phyloP scores from a whole-genome alignment of 2,329 filamentous ascomycete genomes.

The Trichoderma guizhouense region DNA sequence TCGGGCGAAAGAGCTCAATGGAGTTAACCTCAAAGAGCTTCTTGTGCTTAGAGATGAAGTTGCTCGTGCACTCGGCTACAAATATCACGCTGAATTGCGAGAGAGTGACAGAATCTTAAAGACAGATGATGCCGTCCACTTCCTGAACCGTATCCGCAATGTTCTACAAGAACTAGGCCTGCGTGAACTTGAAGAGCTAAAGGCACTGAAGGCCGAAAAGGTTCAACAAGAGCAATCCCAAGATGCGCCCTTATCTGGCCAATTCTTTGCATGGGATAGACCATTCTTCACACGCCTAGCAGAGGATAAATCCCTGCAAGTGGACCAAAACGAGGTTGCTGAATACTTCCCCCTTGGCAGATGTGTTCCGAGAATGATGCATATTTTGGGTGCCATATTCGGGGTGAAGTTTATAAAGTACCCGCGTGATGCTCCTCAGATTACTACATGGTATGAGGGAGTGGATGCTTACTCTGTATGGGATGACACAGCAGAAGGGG shows the following conservation, averaged over 20 bases:
- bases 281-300: slow-evolving; percentile 71
- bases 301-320: slow-evolving; percentile 68
- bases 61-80: slow-evolving; percentile 67
- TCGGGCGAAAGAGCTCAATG: slow-evolving; percentile 59
- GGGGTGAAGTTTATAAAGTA: slow-evolving; percentile 56
- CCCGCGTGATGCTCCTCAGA: slow-evolving; percentile 49
- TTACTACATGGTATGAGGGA: slow-evolving; percentile 72
- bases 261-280: slow-evolving; percentile 70
- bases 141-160: not conserved
- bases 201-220: not conserved
- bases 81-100: slow-evolving; percentile 31
- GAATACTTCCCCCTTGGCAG: slow-evolving; percentile 71
- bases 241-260: not conserved
- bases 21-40: slow-evolving; percentile 64
- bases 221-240: not conserved
- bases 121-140: slow-evolving; percentile 2
- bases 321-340: slow-evolving; percentile 69
- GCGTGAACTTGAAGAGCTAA: not conserved
- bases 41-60: slow-evolving; percentile 68
- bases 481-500: slow-evolving; percentile 64
- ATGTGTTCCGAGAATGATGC: slow-evolving; percentile 67
- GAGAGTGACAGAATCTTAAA: slow-evolving; percentile 14
- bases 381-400: slow-evolving; percentile 72
- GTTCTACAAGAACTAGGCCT: not conserved
- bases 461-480: slow-evolving; percentile 73